Percentiles rank a stretch among this genome's conserved stretches.
These are phyloP conservation scores for Nitzschia palea DNA, from an alignment of 108 stramenopile genomes.

Conservation along the genomic window DNA sequence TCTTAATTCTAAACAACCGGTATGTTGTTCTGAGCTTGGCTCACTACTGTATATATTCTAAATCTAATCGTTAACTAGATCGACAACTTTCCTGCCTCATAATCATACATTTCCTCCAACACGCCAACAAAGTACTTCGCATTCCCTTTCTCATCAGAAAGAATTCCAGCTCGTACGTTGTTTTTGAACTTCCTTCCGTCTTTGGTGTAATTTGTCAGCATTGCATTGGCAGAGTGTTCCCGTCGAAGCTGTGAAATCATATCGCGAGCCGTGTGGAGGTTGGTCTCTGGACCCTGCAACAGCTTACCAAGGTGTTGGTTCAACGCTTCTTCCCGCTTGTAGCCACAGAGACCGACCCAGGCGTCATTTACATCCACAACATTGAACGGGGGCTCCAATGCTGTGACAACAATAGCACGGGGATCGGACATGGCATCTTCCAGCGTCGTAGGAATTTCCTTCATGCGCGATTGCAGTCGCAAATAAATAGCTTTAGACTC, in stretches of 20 bases:
- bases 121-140: slow-evolving; percentile 64
- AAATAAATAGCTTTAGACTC: slow-evolving; percentile 1
- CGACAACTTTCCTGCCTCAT: neutral
- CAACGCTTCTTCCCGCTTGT: slow-evolving; percentile 45
- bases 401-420: slow-evolving; percentile 59
- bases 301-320: slow-evolving; percentile 43
- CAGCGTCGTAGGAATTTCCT: slow-evolving; percentile 23
- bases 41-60: too few relatives aligned
- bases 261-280: slow-evolving; percentile 24
- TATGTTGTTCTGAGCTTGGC: too few relatives aligned
- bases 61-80: neutral
- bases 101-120: slow-evolving; percentile 40
- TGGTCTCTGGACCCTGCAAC: slow-evolving; percentile 67
- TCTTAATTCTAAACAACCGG: too few relatives aligned
- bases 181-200: slow-evolving; percentile 58
- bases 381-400: slow-evolving; percentile 38
- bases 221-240: slow-evolving; percentile 29
- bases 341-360: slow-evolving; percentile 67
- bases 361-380: slow-evolving; percentile 64
- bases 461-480: neutral
- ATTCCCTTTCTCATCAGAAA: slow-evolving; percentile 44
- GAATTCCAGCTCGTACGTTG: slow-evolving; percentile 43
- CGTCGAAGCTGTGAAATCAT: slow-evolving; percentile 38
- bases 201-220: slow-evolving; percentile 66
- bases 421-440: slow-evolving; percentile 32